Percentiles rank a stretch among this genome's conserved stretches.
phyloP scores from a whole-genome alignment of 257 asterid genomes.

The Linaria vulgaris region DNA sequence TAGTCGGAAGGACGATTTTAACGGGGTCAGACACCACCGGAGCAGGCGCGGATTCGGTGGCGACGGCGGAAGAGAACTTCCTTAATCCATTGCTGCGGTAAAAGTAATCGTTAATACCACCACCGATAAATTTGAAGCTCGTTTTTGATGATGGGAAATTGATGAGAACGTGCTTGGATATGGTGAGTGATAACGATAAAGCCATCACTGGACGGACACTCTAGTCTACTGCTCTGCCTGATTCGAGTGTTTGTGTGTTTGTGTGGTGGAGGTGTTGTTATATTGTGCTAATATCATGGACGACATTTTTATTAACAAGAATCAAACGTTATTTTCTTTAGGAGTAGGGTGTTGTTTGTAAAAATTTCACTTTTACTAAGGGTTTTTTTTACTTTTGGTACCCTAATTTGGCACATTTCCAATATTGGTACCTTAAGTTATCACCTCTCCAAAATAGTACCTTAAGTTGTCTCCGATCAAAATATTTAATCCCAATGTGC shows the following conservation, averaged over 20 bases:
- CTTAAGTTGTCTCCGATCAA: too few species aligned
- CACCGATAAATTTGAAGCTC: not conserved
- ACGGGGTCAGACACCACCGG: constrained; percentile 28
- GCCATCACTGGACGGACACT: constrained; percentile 42
- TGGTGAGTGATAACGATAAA: constrained; percentile 40
- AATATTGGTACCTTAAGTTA: too few species aligned
- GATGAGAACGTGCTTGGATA: constrained; percentile 36
- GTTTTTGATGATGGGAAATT: constrained; percentile 28
- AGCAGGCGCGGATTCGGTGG: constrained; percentile 43
- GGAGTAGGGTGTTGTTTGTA: not conserved
- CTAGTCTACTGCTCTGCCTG: too few species aligned
- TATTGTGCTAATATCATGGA: too few species aligned
- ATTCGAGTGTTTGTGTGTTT: not conserved
- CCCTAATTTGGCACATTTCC: too few species aligned
- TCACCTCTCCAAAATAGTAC: too few species aligned
- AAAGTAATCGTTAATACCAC: constrained; percentile 9
- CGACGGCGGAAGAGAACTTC: constrained; percentile 56
- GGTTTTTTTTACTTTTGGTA: not conserved
- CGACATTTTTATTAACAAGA: too few species aligned
- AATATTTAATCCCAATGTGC: too few species aligned
- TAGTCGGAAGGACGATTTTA: constrained; percentile 69
- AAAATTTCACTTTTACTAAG: too few species aligned
- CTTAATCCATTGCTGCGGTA: constrained; percentile 15
- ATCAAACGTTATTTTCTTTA: not conserved
- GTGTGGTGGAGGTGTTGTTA: constrained; percentile 5